Base-by-base conservation (phyloP, 208 protist genomes). In the Acanthamoeba healyi region DNA sequence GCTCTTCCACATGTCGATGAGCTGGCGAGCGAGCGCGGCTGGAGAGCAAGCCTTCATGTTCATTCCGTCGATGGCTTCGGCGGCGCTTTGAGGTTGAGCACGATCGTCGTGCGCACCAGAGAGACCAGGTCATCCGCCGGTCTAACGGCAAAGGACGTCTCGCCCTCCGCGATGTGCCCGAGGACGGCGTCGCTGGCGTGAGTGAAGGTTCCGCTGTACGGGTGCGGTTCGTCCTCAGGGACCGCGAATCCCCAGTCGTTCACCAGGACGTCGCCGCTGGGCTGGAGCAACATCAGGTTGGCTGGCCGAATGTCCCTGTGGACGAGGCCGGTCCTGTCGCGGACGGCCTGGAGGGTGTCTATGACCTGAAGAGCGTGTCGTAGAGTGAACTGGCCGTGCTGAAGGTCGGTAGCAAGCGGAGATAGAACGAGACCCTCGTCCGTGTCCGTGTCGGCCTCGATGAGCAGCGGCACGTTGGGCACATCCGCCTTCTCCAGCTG, bases 121-220 rank as follows among this genome's bases (percentile, higher is more conserved):
- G 72, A 82, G 38, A 82, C 38, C 2, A 82, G 72, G 38, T 82
- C 72, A 51, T 82, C 72, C 3, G 34, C 72, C 6, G 72, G 72
- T 19, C 40, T 26, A 19, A 82, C 72, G 7, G 72, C 0, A 38
- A 82, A 82, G 32, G 17, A 26, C 29, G 40, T 42, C 72, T 82
- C 26, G 22, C 42, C 72, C 32, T 82, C 72, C 0, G 32, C 72
- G 40, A 82, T 82, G 32, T 42, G 26, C 72, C 32, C 15, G 38
- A 82, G 72, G 72, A 82, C 38, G 15, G 22, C 51, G 72, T 82
- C 72, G 26, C 72, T 82, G 72, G 72, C 72, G 12, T 82, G 72
- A 15, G 51, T 49, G 72, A 82, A 54, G 0, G 40, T 22, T 2
- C 72, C 38, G 7, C 40, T 10, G 26, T 82, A 82, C 4, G 72